Base-by-base conservation (phyloP, 345 rosid genomes). In the Clarkia xantiana region DNA sequence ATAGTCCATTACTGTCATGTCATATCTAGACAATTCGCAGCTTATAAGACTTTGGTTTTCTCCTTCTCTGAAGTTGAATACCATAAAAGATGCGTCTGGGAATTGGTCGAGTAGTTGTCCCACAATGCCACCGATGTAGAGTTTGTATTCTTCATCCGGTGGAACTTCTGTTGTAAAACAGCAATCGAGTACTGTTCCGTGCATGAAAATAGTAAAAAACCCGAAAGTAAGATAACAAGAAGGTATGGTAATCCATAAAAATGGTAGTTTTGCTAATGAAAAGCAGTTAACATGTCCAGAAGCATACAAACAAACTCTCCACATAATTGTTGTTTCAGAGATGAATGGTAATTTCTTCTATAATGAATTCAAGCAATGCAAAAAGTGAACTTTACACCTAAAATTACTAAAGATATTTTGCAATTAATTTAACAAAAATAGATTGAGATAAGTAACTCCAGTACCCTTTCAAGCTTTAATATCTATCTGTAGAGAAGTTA, bases 1-100 rank as follows among this genome's bases (percentile, higher is more conserved):
- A 58, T 90, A 90, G 75, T 90, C 97, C 97, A 90, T 86, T 51
- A 86, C 73, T 14, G 96, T 86, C 73, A 81, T 76, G 68, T 78
- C 89, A 61, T 74, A 68, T 58, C 77, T 76, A 39, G 89, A 81
- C 51, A 90, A 59, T 11, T 78, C 56, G 47, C 73, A 70, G 17
- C 81, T 70, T 57, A 86, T 58, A 23, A 61, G 65, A 62, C 80
- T 83, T 40, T 55, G 85, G 25, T 68, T 66, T 44, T 77, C 71
- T 18, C 75, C 91, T 51, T 84, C 86, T 13, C 80, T 91, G 59
- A 90, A 90, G 73, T 90, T 90, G 63, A 90, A 90, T 55, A 71
- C 96, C 61, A 90, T 71, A 34, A 76, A 72, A 10, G 95, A 87
- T 49, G 89, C 79, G 45, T 90, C 96, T 1, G 87, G 80, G 56